A percentile compares a stretch with the other conserved stretches of the same genome.
Conservation (phyloP, 2,329 filamentous ascomycete genomes). For the Clarireedia sp. region DNA sequence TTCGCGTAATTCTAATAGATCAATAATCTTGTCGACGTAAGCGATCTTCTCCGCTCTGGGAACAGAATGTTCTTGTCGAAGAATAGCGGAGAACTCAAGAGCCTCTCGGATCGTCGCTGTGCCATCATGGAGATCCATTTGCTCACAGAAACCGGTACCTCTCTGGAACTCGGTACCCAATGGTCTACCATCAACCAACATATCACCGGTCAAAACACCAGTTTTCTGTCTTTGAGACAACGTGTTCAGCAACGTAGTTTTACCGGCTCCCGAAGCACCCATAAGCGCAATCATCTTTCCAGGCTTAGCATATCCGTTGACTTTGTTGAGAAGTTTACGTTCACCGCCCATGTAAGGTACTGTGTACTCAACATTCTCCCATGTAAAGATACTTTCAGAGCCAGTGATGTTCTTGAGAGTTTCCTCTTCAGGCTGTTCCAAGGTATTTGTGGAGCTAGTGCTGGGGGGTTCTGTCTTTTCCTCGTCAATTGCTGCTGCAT, state of each 20-base stretch:
- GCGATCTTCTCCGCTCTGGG: conserved; percentile 53
- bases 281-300: conserved; percentile 72
- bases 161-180: conserved; percentile 58
- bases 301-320: conserved; percentile 72
- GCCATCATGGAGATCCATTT: conserved; percentile 63
- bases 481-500: conserved; percentile 42
- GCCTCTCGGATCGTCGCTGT: conserved; percentile 61
- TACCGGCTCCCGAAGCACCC: conserved; percentile 75
- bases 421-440: conserved; percentile 30
- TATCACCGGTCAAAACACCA: conserved; percentile 54
- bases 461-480: conserved; percentile 33
- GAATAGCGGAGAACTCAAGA: conserved; percentile 59
- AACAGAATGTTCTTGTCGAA: conserved; percentile 49
- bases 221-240: conserved; percentile 61
- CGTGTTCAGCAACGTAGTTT: conserved; percentile 75
- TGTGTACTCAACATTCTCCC: conserved; percentile 62
- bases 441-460: conserved; percentile 17
- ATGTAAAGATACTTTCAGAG: conserved; percentile 62
- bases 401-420: conserved; percentile 41
- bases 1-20: conserved; percentile 55
- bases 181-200: conserved; percentile 61
- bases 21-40: conserved; percentile 59
- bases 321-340: conserved; percentile 55
- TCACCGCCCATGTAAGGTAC: conserved; percentile 59
- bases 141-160: conserved; percentile 63